Percentiles rank a stretch among this genome's conserved stretches.
Evolutionary conservation across 805 yeast species (phyloP).

Genomic region (Ascoidea rubescens): DNA sequence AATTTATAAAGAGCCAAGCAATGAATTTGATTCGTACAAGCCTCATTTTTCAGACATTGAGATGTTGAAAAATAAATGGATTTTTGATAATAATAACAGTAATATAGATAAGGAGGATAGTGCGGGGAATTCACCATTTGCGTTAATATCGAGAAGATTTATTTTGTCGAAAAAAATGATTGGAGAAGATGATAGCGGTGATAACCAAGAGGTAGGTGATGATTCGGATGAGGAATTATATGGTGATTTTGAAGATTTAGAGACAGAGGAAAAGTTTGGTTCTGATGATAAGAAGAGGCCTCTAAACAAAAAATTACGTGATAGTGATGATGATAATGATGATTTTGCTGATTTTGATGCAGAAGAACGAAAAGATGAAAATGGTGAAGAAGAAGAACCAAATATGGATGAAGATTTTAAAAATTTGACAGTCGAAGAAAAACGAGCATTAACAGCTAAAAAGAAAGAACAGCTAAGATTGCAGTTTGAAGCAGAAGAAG

Average conservation of each 20-base stretch:
- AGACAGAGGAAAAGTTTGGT: constrained; percentile 32
- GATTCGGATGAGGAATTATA: constrained; percentile 19
- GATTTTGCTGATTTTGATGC: constrained; percentile 10
- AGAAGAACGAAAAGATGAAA: constrained; percentile 12
- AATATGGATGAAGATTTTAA: not conserved
- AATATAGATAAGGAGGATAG: constrained; percentile 8
- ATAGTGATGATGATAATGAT: constrained; percentile 24
- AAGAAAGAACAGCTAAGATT: constrained; percentile 79
- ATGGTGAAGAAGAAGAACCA: constrained; percentile 13
- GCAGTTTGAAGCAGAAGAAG: constrained; percentile 78
- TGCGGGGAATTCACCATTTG: constrained; percentile 5
- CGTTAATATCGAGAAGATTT: constrained; percentile 16
- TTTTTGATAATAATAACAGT: constrained; percentile 10
- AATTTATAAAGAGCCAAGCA: constrained; percentile 1
- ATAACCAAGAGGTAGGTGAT: constrained; percentile 16
- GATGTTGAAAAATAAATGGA: constrained; percentile 7
- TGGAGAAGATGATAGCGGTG: constrained; percentile 18
- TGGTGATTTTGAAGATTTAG: constrained; percentile 42
- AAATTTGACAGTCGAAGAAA: constrained; percentile 46
- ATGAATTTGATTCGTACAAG: constrained; percentile 3
- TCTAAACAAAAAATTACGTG: constrained; percentile 24
- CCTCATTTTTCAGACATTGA: constrained; percentile 3
- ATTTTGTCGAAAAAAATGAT: constrained; percentile 24
- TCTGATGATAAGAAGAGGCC: constrained; percentile 16
- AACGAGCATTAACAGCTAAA: constrained; percentile 69